Percentiles rank a stretch among this genome's conserved stretches.
Conservation (phyloP, 768 basidiomycete genomes). For the Pholiota molesta region DNA sequence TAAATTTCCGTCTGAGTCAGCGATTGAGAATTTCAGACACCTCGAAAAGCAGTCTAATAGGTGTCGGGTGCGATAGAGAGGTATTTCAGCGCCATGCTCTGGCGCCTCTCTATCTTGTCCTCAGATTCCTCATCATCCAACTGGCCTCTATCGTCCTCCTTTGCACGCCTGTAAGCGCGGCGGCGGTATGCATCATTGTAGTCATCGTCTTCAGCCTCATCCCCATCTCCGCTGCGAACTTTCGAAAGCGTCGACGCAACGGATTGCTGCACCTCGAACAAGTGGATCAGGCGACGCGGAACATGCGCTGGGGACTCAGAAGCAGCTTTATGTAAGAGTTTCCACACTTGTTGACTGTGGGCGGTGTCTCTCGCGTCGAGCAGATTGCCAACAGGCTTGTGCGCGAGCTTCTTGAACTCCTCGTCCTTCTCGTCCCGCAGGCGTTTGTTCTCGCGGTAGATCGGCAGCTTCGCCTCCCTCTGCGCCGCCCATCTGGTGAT, state of each 20-base stretch:
- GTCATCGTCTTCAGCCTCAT: slow-evolving; percentile 3
- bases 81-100: slow-evolving; percentile 18
- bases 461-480: slow-evolving; percentile 6
- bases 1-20: background rate
- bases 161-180: background rate
- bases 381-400: background rate
- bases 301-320: background rate
- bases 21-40: background rate
- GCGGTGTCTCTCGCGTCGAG: background rate
- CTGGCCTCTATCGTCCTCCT: slow-evolving; percentile 14
- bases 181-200: background rate
- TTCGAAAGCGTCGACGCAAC: slow-evolving; percentile 21
- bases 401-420: slow-evolving; percentile 1
- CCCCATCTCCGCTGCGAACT: slow-evolving; percentile 11
- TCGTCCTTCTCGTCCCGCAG: slow-evolving; percentile 11
- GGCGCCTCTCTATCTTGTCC: slow-evolving; percentile 13
- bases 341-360: slow-evolving; percentile 9
- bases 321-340: slow-evolving; percentile 15
- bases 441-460: slow-evolving; percentile 1
- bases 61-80: slow-evolving; percentile 4
- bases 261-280: slow-evolving; percentile 29
- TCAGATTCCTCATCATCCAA: slow-evolving; percentile 20
- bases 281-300: slow-evolving; percentile 23
- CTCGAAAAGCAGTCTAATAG: background rate
- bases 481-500: slow-evolving; percentile 12